Conservation (phyloP, 2,329 filamentous ascomycete genomes). For the Zarea fungicola region DNA sequence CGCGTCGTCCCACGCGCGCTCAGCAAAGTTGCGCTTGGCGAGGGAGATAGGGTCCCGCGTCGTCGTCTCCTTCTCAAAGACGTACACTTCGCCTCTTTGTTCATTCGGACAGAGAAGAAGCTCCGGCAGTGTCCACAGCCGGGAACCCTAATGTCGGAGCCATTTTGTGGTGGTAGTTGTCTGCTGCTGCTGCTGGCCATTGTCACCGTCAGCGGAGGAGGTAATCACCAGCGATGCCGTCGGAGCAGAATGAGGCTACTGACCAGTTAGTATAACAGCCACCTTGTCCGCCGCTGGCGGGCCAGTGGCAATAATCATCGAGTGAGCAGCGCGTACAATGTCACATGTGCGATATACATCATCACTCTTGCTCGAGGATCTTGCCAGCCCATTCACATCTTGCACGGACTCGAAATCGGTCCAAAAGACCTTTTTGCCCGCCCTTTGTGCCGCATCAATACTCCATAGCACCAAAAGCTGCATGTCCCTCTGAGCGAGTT, state of each 20-base stretch:
- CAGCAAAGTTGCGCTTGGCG: constrained; percentile 35
- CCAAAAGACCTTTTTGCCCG: constrained; percentile 37
- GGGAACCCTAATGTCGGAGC: constrained; percentile 38
- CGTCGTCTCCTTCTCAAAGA: constrained; percentile 5
- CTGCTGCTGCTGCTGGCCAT: constrained; percentile 15
- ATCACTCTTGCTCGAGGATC: constrained; percentile 21
- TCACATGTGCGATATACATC: constrained; percentile 40
- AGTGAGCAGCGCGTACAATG: constrained; percentile 36
- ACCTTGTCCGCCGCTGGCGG: constrained; percentile 13
- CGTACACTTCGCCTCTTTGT: constrained; percentile 16
- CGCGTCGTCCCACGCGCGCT: constrained; percentile 35
- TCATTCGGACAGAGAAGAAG: constrained; percentile 20
- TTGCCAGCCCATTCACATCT: constrained; percentile 24
- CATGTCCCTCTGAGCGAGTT: constrained; percentile 20
- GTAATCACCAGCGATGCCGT: too few species aligned
- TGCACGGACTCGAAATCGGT: constrained; percentile 38
- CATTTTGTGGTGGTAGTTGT: constrained; percentile 10
- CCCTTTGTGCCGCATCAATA: constrained; percentile 31
- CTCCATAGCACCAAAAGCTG: constrained; percentile 29
- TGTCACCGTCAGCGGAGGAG: too few species aligned
- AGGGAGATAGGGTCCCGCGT: constrained; percentile 17
- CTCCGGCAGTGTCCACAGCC: constrained; percentile 43
- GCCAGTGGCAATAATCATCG: constrained; percentile 36
- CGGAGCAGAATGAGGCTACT: too few species aligned
- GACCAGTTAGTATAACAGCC: constrained; percentile 16